Conservation (phyloP, 1,284 basidiomycete genomes). For the Schizophyllum commune region DNA sequence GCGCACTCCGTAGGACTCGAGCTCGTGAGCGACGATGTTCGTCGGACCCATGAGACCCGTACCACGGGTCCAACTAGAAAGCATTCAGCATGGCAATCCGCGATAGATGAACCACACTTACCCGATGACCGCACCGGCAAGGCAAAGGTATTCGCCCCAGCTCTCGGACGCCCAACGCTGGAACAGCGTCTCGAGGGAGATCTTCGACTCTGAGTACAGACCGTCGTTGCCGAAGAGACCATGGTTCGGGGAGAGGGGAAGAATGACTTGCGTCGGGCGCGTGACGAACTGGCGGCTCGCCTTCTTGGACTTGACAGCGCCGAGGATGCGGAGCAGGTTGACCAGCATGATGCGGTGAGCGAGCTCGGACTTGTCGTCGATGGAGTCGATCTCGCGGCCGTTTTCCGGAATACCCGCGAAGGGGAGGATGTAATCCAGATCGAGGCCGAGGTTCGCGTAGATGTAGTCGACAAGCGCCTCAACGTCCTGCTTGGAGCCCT, state of each 20-base stretch:
- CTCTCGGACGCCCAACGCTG: constrained; percentile 97
- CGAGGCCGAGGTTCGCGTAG: constrained; percentile 89
- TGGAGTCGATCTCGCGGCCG: constrained; percentile 92
- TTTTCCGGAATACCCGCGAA: constrained; percentile 99
- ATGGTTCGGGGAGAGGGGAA: constrained; percentile 96
- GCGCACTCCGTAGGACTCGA: constrained; percentile 90
- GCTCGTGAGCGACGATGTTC: constrained; percentile 90
- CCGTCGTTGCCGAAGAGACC: constrained; percentile 98
- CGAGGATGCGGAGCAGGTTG: constrained; percentile 91
- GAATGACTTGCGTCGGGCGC: constrained; percentile 94
- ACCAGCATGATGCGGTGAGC: constrained; percentile 97
- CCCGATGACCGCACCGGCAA: constrained; percentile 98
- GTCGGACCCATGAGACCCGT: constrained; percentile 98
- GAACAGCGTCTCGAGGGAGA: constrained; percentile 96
- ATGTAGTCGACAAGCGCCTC: constrained; percentile 98
- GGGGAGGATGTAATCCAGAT: constrained; percentile 96
- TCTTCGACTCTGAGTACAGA: constrained; percentile 97
- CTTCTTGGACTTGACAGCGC: constrained; percentile 97
- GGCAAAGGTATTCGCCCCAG: constrained; percentile 98
- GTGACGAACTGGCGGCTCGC: constrained; percentile 94
- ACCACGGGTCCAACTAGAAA: constrained; percentile 83
- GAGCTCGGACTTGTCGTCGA: constrained; percentile 96
- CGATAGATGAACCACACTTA: constrained; percentile 28
- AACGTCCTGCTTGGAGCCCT: constrained; percentile 95
- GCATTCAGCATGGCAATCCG: constrained; percentile 13